Evolutionary conservation across 768 basidiomycete genomes (phyloP).

Genomic region (Mycena polygramma): DNA sequence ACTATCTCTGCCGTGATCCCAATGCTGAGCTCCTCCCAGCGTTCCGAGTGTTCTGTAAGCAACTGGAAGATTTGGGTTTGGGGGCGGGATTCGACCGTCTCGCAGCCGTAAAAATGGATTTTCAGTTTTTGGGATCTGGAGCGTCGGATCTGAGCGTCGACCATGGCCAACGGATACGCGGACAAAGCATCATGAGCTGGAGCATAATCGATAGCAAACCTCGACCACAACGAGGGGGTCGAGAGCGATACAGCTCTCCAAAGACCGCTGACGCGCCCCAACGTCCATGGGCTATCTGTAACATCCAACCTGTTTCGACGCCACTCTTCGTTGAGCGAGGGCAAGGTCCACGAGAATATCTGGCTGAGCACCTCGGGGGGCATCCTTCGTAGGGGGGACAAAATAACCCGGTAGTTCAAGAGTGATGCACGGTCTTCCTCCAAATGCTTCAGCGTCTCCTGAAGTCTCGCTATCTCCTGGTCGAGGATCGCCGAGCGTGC

Average conservation of each 20-base stretch:
- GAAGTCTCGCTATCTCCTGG: not conserved
- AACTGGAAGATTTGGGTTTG: not conserved
- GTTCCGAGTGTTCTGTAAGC: not conserved
- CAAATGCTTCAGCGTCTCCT: not conserved
- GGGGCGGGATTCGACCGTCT: not conserved
- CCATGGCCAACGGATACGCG: too few species aligned
- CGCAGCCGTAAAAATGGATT: not conserved
- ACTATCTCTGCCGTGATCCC: not conserved
- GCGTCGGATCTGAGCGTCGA: too few species aligned
- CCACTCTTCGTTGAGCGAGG: not conserved
- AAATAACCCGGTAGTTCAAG: not conserved
- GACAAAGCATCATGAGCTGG: not conserved
- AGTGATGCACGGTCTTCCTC: not conserved
- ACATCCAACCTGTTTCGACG: not conserved
- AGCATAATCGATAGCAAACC: not conserved
- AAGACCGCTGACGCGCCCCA: not conserved
- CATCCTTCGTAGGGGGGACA: slow-evolving; percentile 8
- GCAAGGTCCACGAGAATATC: slow-evolving; percentile 9
- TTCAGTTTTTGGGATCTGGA: not conserved
- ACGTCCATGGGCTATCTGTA: not conserved
- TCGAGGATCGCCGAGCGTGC: not conserved
- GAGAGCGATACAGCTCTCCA: not conserved
- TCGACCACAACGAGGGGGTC: slow-evolving; percentile 1
- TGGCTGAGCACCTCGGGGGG: slow-evolving; percentile 15
- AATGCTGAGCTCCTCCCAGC: slow-evolving; percentile 10